Evolutionary conservation across 768 basidiomycete genomes (phyloP).

Genomic region (Russula sp.): DNA sequence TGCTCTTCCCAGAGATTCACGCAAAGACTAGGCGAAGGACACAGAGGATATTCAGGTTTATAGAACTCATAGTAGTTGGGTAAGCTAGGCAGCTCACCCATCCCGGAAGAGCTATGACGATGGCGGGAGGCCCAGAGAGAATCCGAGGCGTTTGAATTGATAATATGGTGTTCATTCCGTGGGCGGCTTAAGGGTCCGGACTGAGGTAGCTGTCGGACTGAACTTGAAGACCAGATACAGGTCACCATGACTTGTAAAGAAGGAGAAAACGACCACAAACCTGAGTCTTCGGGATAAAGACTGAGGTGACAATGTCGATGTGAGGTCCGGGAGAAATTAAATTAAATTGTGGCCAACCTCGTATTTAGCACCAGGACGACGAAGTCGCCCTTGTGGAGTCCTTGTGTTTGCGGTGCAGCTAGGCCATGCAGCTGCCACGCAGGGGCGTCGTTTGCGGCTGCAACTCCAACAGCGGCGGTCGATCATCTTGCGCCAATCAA

Average conservation of each 20-base stretch:
- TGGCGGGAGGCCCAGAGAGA: constrained; percentile 15
- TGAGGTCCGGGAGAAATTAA: neutral
- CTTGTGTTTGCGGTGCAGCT: neutral
- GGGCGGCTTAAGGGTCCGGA: neutral
- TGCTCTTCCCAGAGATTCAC: constrained; percentile 10
- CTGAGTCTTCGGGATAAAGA: neutral
- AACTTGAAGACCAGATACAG: neutral
- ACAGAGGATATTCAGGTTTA: neutral
- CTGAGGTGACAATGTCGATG: neutral
- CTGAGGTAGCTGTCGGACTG: neutral
- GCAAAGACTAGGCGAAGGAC: constrained; percentile 2
- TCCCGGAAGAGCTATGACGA: constrained; percentile 12
- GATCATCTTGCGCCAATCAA: constrained; percentile 8
- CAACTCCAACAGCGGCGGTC: neutral
- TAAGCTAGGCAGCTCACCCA: constrained; percentile 10
- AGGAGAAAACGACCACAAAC: neutral
- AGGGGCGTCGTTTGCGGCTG: neutral
- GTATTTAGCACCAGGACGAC: neutral
- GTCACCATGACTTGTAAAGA: too few relatives aligned
- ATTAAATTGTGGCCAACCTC: neutral
- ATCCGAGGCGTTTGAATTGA: constrained; percentile 8
- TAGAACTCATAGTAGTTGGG: neutral
- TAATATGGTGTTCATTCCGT: constrained; percentile 12
- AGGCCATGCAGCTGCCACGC: neutral
- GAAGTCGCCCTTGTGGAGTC: neutral